Base-by-base conservation (phyloP, 768 basidiomycete species). In the Lactifluus pinguis region DNA sequence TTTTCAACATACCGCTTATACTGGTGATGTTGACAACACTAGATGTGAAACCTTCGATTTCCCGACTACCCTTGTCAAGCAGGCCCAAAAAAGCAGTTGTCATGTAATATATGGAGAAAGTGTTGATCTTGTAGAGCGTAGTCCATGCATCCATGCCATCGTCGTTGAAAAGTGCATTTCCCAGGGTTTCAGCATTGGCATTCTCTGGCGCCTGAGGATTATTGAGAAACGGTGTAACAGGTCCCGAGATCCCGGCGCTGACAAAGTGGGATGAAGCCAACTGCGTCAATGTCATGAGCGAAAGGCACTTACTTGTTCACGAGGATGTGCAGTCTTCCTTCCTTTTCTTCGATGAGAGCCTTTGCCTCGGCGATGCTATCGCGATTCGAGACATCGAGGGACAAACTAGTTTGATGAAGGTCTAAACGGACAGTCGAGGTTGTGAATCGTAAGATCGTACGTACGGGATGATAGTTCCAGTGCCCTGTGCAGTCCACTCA, bases 211-310 rank as follows among this genome's bases (percentile, higher is more conserved):
- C 77, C 14, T 76, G 72, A 1, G 76, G 77, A 47, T 87, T 69
- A 52, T 77, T 77, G 30, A 90, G 73, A 75, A 87, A 89, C 2
- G 64, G 66, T 1, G 85, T 82, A 0, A 67, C 60, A 15, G 89
- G 90, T 0, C 89, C 90, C 6, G 74, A 72, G 72, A 91, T 85
- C 1, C 89, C 89, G 25, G 89, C 89, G 63, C 90, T 92, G 65
- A 41, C 41, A 57, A 30, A 25, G 39, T 9, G 6, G 13, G 1
- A 17, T 59, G 13, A 47, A 47, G 10, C 62, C 30, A n/a, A 19
- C 50, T 6, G 47, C 42, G 49, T n/a, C 42, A 29, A 14, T 42
- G 15, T 30, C 25, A n/a, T 17, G 13, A 53, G 17, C 8, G n/a
- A 47, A 62, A 38, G 36, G 67, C 80, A n/a, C 61, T 45, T 60